Evolutionary conservation across 108 stramenopile genomes (phyloP).

Genomic region (Pseudonitzschia multiseries): DNA sequence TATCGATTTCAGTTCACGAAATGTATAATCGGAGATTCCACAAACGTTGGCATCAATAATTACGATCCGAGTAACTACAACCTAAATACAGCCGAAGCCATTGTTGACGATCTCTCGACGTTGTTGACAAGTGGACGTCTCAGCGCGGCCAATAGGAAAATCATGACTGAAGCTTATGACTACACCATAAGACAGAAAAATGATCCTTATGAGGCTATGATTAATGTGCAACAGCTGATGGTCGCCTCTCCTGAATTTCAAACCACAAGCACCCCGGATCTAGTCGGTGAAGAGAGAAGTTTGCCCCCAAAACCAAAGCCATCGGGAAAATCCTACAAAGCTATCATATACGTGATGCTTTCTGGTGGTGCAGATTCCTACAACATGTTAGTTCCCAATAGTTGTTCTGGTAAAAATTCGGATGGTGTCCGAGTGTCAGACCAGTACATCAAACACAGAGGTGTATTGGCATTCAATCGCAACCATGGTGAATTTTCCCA

Average conservation of each 20-base stretch:
- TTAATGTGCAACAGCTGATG: conserved; percentile 27
- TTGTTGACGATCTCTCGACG: conserved; percentile 49
- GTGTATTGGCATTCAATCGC: conserved; percentile 12
- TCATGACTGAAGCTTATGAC: conserved; percentile 36
- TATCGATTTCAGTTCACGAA: not conserved
- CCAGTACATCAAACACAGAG: conserved; percentile 28
- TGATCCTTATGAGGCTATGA: conserved; percentile 11
- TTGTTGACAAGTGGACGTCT: conserved; percentile 61
- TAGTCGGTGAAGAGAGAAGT: not conserved
- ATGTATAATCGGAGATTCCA: not conserved
- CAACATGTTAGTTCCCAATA: conserved; percentile 33
- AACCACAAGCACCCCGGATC: conserved; percentile 30
- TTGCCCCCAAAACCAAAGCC: conserved; percentile 5
- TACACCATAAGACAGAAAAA: not conserved
- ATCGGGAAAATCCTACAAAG: conserved; percentile 52
- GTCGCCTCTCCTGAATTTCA: conserved; percentile 67
- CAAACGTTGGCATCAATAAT: not conserved
- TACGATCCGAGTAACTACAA: not conserved
- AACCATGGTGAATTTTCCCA: conserved; percentile 11
- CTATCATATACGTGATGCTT: conserved; percentile 58
- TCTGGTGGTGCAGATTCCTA: conserved; percentile 47
- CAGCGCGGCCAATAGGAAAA: conserved; percentile 33
- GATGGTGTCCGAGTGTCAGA: not conserved
- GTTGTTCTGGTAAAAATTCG: not conserved
- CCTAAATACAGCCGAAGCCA: conserved; percentile 13